A percentile compares a stretch with the other conserved stretches of the same genome.
Conservation (phyloP, 192 early-diverging fungal species). For the Coemansia sp. region DNA sequence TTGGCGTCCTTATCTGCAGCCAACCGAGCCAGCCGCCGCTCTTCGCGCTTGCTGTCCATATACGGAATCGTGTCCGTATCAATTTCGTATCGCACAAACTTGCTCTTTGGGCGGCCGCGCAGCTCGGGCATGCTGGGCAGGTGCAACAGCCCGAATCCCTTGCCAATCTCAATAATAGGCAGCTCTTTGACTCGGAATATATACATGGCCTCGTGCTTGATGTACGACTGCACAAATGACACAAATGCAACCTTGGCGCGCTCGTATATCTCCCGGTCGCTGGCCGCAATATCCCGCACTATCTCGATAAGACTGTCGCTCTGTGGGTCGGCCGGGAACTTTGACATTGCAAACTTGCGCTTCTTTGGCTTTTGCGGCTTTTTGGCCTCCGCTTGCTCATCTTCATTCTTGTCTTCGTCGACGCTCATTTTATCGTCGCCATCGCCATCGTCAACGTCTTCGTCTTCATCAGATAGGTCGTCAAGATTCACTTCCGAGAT, state of each 20-base stretch:
- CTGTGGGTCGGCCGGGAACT: constrained; percentile 45
- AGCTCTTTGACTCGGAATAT: constrained; percentile 89
- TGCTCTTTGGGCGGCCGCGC: constrained; percentile 27
- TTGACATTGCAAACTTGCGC: constrained; percentile 40
- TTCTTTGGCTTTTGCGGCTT: constrained; percentile 13
- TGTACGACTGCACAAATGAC: constrained; percentile 86
- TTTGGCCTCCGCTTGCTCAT: not conserved
- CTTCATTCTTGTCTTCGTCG: constrained; percentile 7
- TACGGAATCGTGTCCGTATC: constrained; percentile 49
- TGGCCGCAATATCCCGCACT: constrained; percentile 56
- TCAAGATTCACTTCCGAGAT: constrained; percentile 6
- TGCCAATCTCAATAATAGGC: constrained; percentile 74
- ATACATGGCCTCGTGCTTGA: constrained; percentile 89
- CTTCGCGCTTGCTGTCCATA: constrained; percentile 48
- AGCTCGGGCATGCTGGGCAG: constrained; percentile 96
- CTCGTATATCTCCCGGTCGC: constrained; percentile 80
- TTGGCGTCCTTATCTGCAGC: constrained; percentile 28
- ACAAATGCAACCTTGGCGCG: constrained; percentile 83
- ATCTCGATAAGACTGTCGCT: constrained; percentile 55
- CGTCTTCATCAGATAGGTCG: constrained; percentile 9
- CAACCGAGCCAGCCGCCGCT: constrained; percentile 44
- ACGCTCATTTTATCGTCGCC: constrained; percentile 2
- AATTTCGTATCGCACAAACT: constrained; percentile 32
- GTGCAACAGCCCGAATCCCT: constrained; percentile 76
- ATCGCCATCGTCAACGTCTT: not conserved